Conservation (phyloP, 306 rosid species). For the peach (Prunus persica) region Prunus_persica_NCBIv2 NC_034009.1:413001-413500, state of each 20-base stretch:
- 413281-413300: not conserved
- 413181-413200: not conserved
- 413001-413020: slow-evolving; percentile 80
- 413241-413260: not conserved
- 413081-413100: not conserved
- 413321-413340: not conserved
- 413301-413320: not conserved
- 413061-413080: not conserved
- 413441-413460: not conserved
- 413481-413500: not conserved
- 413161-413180: not conserved
- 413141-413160: not conserved
- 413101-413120: not conserved
- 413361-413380: not conserved
- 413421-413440: not conserved
- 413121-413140: not conserved
- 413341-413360: no score
- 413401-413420: not conserved
- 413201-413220: not conserved
- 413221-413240: not conserved
- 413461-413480: not conserved
- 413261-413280: not conserved
- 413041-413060: slow-evolving; percentile 3
- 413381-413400: not conserved
- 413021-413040: slow-evolving; percentile 50